Evolutionary conservation across 345 rosid species (phyloP), one percentile per base, ranked within the genome.

Genomic region (Turnera subulata): DNA sequence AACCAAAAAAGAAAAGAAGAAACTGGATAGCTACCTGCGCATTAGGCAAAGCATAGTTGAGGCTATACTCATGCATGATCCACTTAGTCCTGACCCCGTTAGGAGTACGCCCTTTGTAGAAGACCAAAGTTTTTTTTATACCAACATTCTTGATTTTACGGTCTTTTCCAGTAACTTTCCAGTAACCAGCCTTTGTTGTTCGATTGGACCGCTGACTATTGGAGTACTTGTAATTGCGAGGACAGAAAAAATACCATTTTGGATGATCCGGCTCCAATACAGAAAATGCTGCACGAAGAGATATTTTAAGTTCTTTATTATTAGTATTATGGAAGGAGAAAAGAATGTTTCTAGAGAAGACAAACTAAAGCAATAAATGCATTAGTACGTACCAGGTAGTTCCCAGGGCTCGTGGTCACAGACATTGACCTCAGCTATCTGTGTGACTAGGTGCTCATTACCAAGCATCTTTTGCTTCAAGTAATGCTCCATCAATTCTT

Each of bases 321-420:
- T 24, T 1, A 42, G 6, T 4, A 21, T 16, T 1, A n/a, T 16
- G 12, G 39, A 58, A 33, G 45, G 8, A n/a, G 15, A 46, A n/a
- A 17, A 14, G 19, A 29, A 17, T n/a, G 23, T 45, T 6, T 46
- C 12, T 13, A 35, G 19, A 33, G 59, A 14, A 0, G 15, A 5
- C 19, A 18, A 24, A 11, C 39, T 2, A n/a, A 6, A 16, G 14
- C 29, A 20, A 47, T 2, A 18, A 2, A 4, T n/a, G n/a, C n/a
- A 10, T 1, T n/a, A n/a, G n/a, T n/a, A 60, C 42, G 58, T 61
- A 76, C 80, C 53, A 15, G 74, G 78, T 25, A 85, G 39, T 0
- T 85, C 67, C 79, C 80, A 74, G 14, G 92, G 92, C 42, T 85
- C 84, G 1, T 35, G 68, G 52, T 42, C 42, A 55, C 55, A 54